Base-by-base conservation (phyloP, 1,284 basidiomycete genomes). In the Moesziomyces globuligerus region DNA sequence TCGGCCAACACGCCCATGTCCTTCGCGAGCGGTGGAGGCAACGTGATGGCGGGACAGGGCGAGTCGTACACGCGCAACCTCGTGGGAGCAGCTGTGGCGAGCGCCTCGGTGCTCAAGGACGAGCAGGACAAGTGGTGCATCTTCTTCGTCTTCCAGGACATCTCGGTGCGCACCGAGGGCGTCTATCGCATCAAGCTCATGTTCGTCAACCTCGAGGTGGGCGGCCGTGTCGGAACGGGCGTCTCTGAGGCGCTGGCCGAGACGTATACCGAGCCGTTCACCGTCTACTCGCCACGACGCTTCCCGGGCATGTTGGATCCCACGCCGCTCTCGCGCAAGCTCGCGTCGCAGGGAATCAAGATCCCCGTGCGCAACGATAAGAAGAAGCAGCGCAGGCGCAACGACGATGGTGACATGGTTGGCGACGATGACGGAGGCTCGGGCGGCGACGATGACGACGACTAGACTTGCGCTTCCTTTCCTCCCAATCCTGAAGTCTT, bases 121-220 rank as follows among this genome's bases (percentile, higher is more conserved):
- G 73, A 75, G 36, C 55, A 73, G 21, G 76, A 78, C 51, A 55
- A 72, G 44, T 69, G 68, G 48, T 68, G 75, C 51, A 79, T 72
- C 44, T 79, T 79, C 34, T 79, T 79, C 42, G 76, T 78, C 25
- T 72, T 79, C 39, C 77, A 79, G 47, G 77, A 79, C 41, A 71
- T 79, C 47, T 68, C 61, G 18, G 77, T 79, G 1, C 50, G 77
- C 3, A 78, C 72, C 13, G 77, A 79, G 39, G 77, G 77, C 8
- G 59, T 74, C 11, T 79, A 79, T 45, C 64, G 77, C 21, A 72
- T 79, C 57, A 75, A 74, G 55, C 56, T 79, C 39, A 65, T 71
- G 57, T 75, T 79, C 57, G 73, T 77, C 44, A 69, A 74, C 36
- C 64, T 79, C 28, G 72, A 68, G 34, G 45, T 74, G 24, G 59